Base-by-base conservation (phyloP, 164 flowering plant species). In the Magnolia officinalis region DNA sequence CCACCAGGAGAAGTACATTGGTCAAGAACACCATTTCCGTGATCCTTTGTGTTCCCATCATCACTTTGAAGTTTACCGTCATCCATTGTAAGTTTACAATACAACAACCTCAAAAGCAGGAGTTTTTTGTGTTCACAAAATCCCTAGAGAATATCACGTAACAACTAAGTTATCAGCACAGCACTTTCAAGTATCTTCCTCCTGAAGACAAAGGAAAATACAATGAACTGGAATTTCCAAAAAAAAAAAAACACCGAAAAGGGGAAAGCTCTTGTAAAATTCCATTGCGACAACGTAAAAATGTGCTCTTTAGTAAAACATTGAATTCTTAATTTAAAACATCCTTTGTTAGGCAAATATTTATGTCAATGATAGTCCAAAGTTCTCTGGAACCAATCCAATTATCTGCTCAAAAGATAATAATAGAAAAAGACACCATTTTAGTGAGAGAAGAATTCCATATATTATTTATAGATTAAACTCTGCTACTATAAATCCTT, bases 61-160 rank as follows among this genome's bases (percentile, higher is more conserved):
- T 37, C 70, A 37, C 73, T 58, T 19, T 68, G 64, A 68, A 81
- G 76, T 72, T 50, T 76, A 71, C 80, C 84, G 67, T 70, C 75
- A 75, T 89, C 94, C 92, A 89, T 92, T 77, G 58, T 67, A 67
- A 70, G 70, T 86, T 82, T 77, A 72, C 68, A 71, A 72, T 31
- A 14, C 50, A 68, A 73, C 29, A 70, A 50, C 11, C 26, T 50
- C 14, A n/a, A 13, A 70, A 9, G 19, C 58, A 70, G 72, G 18
- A 70, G 49, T 23, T 50, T 50, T 10, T 8, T 8, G 67, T 64
- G 20, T n/a, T 6, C 63, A 52, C 20, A 55, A 31, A 14, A 29
- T 66, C 29, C 20, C 26, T 21, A 67, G 49, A 23, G 52, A 63
- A 71, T 52, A 10, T 52, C 49, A 73, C 19, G 51, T 20, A 72